Conservation (phyloP, 176 grass and related monocot genomes). For the Eleusine coracana region DNA sequence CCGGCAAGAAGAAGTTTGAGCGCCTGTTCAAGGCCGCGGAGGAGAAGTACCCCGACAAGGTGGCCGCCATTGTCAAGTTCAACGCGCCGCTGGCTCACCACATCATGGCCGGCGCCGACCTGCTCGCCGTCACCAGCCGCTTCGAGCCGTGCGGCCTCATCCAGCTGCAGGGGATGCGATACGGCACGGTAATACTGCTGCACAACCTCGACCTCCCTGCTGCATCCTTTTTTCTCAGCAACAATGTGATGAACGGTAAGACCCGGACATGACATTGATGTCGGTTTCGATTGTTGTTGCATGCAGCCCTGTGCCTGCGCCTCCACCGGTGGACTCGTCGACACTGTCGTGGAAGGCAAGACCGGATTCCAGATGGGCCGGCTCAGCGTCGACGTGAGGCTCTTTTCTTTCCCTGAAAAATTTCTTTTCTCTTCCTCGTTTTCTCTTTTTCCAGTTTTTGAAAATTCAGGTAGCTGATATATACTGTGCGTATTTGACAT, state of each 20-base stretch:
- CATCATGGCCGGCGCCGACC: constrained; percentile 91
- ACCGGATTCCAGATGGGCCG: constrained; percentile 94
- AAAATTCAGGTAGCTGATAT: neutral
- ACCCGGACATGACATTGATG: neutral
- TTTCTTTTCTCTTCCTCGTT: neutral
- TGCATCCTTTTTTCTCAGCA: neutral
- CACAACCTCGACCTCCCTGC: too few relatives aligned
- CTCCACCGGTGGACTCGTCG: constrained; percentile 85
- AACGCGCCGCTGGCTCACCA: constrained; percentile 78
- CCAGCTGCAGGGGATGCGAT: constrained; percentile 93
- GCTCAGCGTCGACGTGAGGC: constrained; percentile 70
- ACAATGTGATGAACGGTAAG: neutral
- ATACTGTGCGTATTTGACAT: neutral
- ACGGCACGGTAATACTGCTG: constrained; percentile 60
- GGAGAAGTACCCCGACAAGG: constrained; percentile 65
- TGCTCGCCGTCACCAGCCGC: constrained; percentile 73
- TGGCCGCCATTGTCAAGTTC: constrained; percentile 86
- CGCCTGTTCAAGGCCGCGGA: constrained; percentile 52
- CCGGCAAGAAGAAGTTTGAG: constrained; percentile 96
- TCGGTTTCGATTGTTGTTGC: neutral
- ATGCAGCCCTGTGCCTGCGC: constrained; percentile 62
- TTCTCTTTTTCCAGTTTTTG: neutral
- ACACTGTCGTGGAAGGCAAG: constrained; percentile 83
- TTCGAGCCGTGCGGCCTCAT: constrained; percentile 98
- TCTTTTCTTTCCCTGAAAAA: neutral